Base-by-base conservation (phyloP, 257 asterid genomes). In the Solanum pinnatisectum region DNA sequence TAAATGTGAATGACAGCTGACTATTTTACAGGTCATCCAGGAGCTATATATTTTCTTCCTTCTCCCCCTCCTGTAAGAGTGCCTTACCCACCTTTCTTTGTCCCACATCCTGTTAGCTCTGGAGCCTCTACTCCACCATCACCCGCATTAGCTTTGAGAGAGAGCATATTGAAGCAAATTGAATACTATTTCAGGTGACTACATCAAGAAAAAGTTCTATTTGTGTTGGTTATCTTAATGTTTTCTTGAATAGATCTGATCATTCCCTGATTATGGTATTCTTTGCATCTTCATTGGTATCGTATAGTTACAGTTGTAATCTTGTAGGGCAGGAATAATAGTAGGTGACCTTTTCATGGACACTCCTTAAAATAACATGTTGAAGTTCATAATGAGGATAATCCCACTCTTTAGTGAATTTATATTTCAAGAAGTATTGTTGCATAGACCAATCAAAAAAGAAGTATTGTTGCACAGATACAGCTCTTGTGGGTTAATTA, bases 131-230 rank as follows among this genome's bases (percentile, higher is more conserved):
- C 88, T 88, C 89, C 89, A 65, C 93, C 96, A 88, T 89, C 95
- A 8, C 96, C 95, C 40, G 49, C 87, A 49, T 30, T 83, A 77
- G 90, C 93, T 59, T 88, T 95, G 93, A 94, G 88, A 90, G 92
- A 92, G 46, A 88, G 88, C 88, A 91, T 97, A 88, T 63, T 93
- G 33, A 93, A 90, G 93, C 99, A 97, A 93, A 94, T 97, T 89
- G 99, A 97, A 84, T 97, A 96, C 91, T 97, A 97, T 93, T 97
- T 97, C 95, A 95, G 99, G 99, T 96, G 88, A 91, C 83, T 59
- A 49, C 27, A 49, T 81, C 68, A 81, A 27, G 67, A 46, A 30
- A 81, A 44, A 63, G 27, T 81, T 81, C 27, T 81, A 44, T 81
- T 46, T 81, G 13, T 46, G 85, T 30, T 79, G 40, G 44, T 49